These are phyloP conservation scores for Glonium stellatum DNA, from an alignment of 495 filamentous ascomycete species.

Conservation along the genomic window DNA sequence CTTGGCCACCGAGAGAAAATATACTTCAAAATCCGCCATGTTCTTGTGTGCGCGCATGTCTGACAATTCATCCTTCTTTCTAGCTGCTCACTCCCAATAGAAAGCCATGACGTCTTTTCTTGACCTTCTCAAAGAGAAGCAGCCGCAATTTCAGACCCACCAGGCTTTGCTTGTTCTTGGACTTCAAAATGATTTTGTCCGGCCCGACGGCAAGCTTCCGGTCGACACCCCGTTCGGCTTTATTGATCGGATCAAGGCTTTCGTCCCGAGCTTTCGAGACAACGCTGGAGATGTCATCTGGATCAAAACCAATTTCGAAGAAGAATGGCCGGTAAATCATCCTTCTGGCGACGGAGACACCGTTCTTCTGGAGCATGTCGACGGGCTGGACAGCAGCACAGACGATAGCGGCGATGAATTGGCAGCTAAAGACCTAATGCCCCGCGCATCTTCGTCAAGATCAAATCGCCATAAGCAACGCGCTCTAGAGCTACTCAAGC, in stretches of 20 bases:
- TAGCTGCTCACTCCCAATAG: not conserved
- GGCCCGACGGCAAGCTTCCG: constrained; percentile 59
- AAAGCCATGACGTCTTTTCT: constrained; percentile 31
- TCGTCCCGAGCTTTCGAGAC: constrained; percentile 69
- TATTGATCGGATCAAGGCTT: constrained; percentile 55
- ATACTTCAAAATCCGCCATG: constrained; percentile 2
- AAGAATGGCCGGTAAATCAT: constrained; percentile 48
- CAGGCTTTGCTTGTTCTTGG: constrained; percentile 81
- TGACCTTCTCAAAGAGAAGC: constrained; percentile 35
- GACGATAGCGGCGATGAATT: constrained; percentile 20
- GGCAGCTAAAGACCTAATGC: constrained; percentile 19
- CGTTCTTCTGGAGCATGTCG: constrained; percentile 37
- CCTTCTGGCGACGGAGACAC: constrained; percentile 39
- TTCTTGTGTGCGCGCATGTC: constrained; percentile 17
- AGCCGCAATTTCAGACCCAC: constrained; percentile 57
- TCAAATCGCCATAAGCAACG: constrained; percentile 22
- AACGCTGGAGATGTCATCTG: constrained; percentile 72
- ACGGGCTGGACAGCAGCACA: constrained; percentile 20
- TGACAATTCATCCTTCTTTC: not conserved
- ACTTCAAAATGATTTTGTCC: constrained; percentile 87
- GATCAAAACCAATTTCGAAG: constrained; percentile 71
- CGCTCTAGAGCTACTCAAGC: constrained; percentile 30
- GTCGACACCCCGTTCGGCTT: constrained; percentile 59
- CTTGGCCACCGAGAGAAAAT: not conserved
- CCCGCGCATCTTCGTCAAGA: constrained; percentile 14